A percentile compares a stretch with the other conserved stretches of the same genome.
These are phyloP conservation scores for Adiantum capillusveneris DNA, from an alignment of 75 land plant species.

Conservation along the genomic window DNA sequence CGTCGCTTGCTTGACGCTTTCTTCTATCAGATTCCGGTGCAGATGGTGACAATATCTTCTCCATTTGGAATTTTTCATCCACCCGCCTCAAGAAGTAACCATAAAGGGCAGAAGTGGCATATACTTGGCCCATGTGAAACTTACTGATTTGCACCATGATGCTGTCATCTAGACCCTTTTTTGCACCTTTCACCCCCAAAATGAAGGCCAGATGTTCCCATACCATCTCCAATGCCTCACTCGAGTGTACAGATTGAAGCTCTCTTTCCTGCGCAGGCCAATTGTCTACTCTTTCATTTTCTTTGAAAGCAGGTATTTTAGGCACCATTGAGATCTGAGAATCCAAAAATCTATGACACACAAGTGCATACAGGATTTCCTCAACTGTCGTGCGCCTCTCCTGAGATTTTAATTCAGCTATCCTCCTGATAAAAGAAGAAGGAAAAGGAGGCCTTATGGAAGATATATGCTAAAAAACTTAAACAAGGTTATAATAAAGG, in stretches of 20 bases:
- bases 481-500: too few species aligned
- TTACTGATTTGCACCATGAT: slow-evolving; percentile 54
- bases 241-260: slow-evolving; percentile 45
- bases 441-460: too few species aligned
- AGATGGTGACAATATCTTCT: slow-evolving; percentile 46
- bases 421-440: slow-evolving; percentile 40
- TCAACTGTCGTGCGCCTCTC: slow-evolving; percentile 55
- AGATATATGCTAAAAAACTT: too few species aligned
- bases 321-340: slow-evolving; percentile 42
- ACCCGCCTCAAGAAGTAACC: slow-evolving; percentile 69
- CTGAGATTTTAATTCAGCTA: slow-evolving; percentile 67
- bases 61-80: slow-evolving; percentile 66
- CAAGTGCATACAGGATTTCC: slow-evolving; percentile 66
- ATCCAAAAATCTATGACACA: slow-evolving; percentile 59
- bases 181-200: slow-evolving; percentile 40
- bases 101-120: slow-evolving; percentile 76
- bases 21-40: too few species aligned
- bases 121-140: slow-evolving; percentile 63
- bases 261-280: slow-evolving; percentile 54
- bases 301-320: slow-evolving; percentile 18
- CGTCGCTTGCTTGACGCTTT: too few species aligned
- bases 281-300: slow-evolving; percentile 32
- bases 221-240: slow-evolving; percentile 65
- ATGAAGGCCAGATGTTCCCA: slow-evolving; percentile 60
- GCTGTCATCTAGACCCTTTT: slow-evolving; percentile 22